Percentiles rank a stretch among this genome's conserved stretches.
Conservation (phyloP, 1,139 yeast species). For the Sugiyamaella novakii region DNA sequence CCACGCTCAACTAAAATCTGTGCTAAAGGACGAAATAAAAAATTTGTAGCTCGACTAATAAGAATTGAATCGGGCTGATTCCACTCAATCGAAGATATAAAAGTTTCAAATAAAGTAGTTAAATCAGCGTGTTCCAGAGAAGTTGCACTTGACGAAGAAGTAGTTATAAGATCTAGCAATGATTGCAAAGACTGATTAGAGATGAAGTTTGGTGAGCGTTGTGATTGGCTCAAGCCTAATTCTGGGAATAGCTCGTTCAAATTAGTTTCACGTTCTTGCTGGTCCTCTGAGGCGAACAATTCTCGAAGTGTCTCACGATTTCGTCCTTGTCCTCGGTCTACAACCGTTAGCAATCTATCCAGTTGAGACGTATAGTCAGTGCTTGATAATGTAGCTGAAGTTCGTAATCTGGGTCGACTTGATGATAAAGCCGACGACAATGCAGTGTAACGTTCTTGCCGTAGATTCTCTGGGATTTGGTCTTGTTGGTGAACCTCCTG, state of each 20-base stretch:
- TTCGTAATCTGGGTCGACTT: background rate
- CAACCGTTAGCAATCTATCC: too few relatives aligned
- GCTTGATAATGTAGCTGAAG: background rate
- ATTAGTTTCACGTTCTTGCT: too few relatives aligned
- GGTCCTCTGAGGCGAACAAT: too few relatives aligned
- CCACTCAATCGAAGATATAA: conserved; percentile 9
- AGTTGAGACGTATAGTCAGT: too few relatives aligned
- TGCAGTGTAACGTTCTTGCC: too few relatives aligned
- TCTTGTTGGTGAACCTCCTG: conserved; percentile 2
- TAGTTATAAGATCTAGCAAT: conserved; percentile 3
- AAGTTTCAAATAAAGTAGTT: conserved; percentile 11
- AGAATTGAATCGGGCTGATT: conserved; percentile 4
- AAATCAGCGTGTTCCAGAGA: conserved; percentile 8
- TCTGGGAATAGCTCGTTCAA: too few relatives aligned
- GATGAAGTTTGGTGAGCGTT: too few relatives aligned
- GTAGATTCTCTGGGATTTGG: too few relatives aligned
- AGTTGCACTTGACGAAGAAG: conserved; percentile 7
- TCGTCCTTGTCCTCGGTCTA: background rate
- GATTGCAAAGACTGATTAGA: too few relatives aligned
- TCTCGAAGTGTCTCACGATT: too few relatives aligned
- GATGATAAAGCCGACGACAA: background rate
- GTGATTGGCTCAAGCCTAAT: too few relatives aligned
- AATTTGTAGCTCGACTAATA: background rate
- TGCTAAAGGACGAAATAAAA: conserved; percentile 9
- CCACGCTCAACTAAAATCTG: conserved; percentile 8